These are phyloP conservation scores for Trichomonascus vanleenenianus DNA, from an alignment of 805 yeast species.

Conservation along the genomic window DNA sequence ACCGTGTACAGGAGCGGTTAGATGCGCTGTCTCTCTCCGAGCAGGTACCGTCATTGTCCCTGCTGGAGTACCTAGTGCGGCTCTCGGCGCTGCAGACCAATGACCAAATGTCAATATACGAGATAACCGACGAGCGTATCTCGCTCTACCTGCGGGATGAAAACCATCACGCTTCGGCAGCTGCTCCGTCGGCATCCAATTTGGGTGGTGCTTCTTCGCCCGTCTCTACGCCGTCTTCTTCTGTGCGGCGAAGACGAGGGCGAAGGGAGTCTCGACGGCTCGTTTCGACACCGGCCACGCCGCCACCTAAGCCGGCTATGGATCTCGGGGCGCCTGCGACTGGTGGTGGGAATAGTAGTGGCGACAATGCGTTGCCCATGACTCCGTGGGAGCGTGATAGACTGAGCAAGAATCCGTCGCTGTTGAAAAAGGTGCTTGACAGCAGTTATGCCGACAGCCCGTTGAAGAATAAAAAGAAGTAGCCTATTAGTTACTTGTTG, in stretches of 20 bases:
- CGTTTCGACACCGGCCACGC: neutral
- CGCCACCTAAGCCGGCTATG: neutral
- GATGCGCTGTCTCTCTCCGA: constrained; percentile 5
- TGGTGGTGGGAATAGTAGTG: neutral
- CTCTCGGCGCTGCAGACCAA: constrained; percentile 51
- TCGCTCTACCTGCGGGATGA: constrained; percentile 57
- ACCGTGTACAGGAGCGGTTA: constrained; percentile 10
- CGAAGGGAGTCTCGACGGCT: neutral
- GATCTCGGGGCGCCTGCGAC: neutral
- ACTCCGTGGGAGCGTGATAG: constrained; percentile 30
- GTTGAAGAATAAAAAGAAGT: neutral
- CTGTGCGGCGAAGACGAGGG: no score
- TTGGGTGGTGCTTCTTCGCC: neutral
- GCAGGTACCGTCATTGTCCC: constrained; percentile 37
- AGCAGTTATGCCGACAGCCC: neutral
- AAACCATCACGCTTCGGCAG: neutral
- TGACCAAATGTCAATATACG: constrained; percentile 46
- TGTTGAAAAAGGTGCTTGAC: constrained; percentile 4
- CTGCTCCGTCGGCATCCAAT: neutral
- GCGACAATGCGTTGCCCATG: constrained; percentile 4
- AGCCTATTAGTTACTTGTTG: no score
- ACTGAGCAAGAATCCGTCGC: constrained; percentile 2
- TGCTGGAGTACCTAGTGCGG: constrained; percentile 57
- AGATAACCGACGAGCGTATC: constrained; percentile 60
- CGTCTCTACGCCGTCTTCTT: neutral